Conservation (phyloP, 805 yeast genomes). For the Candida khao-thaluensis region DNA sequence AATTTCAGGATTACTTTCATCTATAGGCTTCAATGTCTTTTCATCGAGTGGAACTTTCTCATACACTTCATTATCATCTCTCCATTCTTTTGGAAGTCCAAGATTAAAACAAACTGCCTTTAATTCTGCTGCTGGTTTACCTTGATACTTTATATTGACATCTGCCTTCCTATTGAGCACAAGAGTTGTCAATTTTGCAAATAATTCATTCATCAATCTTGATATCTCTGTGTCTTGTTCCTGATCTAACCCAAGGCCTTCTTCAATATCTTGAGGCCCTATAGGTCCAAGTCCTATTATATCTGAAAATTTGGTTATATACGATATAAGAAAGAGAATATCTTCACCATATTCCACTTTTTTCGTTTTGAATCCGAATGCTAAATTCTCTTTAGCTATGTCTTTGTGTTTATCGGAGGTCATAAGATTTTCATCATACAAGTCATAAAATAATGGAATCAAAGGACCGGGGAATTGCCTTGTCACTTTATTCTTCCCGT, state of each 20-base stretch:
- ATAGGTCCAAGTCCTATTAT: slow-evolving; percentile 18
- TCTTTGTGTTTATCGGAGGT: slow-evolving; percentile 13
- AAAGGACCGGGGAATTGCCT: slow-evolving; percentile 42
- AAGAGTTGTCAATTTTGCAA: slow-evolving; percentile 30
- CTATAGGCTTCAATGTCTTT: slow-evolving; percentile 6
- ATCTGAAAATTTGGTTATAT: slow-evolving; percentile 29
- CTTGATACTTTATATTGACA: slow-evolving; percentile 20
- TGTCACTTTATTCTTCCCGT: slow-evolving; percentile 26
- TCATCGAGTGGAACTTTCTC: slow-evolving; percentile 10
- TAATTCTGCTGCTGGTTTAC: slow-evolving; percentile 36
- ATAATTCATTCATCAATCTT: slow-evolving; percentile 31
- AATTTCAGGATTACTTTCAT: slow-evolving; percentile 12
- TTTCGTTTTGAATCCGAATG: slow-evolving; percentile 31
- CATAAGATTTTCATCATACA: slow-evolving; percentile 38
- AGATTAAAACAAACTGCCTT: slow-evolving; percentile 23
- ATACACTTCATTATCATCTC: slow-evolving; percentile 17
- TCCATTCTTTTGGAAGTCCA: slow-evolving; percentile 44
- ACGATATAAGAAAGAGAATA: slow-evolving; percentile 32
- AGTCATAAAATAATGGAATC: slow-evolving; percentile 31
- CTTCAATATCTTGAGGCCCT: slow-evolving; percentile 41
- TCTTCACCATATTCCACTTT: slow-evolving; percentile 31
- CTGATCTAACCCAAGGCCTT: slow-evolving; percentile 28
- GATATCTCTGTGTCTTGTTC: slow-evolving; percentile 20
- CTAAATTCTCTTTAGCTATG: slow-evolving; percentile 27
- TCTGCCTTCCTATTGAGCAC: slow-evolving; percentile 38